phyloP scores from a whole-genome alignment of 768 basidiomycete genomes.

The Lactifluus hygrophoroides region DNA sequence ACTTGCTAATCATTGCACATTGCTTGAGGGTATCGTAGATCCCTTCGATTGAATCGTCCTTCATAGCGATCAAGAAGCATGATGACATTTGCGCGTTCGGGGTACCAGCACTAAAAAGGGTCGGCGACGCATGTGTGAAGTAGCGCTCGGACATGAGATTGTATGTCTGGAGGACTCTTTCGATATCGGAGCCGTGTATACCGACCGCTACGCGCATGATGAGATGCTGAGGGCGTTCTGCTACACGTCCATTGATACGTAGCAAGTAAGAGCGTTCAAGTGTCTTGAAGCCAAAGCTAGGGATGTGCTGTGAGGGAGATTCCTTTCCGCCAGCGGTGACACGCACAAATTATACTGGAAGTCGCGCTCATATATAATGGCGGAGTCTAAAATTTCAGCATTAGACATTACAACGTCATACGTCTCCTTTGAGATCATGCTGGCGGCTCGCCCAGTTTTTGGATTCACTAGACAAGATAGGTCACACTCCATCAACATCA shows the following conservation, averaged over 20 bases:
- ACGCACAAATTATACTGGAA: conserved; percentile 93
- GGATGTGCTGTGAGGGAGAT: background rate
- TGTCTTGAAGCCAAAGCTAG: conserved; percentile 98
- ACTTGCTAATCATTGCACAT: conserved; percentile 99
- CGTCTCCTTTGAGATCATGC: conserved; percentile 87
- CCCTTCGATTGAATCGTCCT: conserved; percentile 97
- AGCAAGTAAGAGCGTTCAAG: conserved; percentile 96
- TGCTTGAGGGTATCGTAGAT: conserved; percentile 98
- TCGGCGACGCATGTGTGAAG: conserved; percentile 97
- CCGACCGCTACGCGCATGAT: conserved; percentile 99
- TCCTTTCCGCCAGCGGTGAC: background rate
- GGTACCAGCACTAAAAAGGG: conserved; percentile 96
- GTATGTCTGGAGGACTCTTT: conserved; percentile 85
- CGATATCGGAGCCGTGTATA: conserved; percentile 85
- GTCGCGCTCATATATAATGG: conserved; percentile 97
- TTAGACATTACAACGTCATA: conserved; percentile 78
- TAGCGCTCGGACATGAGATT: conserved; percentile 97
- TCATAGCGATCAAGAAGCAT: conserved; percentile 98
- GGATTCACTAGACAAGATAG: conserved; percentile 62
- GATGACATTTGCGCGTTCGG: conserved; percentile 92
- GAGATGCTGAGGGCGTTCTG: conserved; percentile 97
- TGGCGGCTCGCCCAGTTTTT: conserved; percentile 78
- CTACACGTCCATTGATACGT: conserved; percentile 87
- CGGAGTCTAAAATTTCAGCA: conserved; percentile 76
- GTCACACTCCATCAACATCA: background rate